Percentiles rank a stretch among this genome's conserved stretches.
Evolutionary conservation across 2,329 filamentous ascomycete genomes (phyloP).

Genomic region (Trichoderma sp.): DNA sequence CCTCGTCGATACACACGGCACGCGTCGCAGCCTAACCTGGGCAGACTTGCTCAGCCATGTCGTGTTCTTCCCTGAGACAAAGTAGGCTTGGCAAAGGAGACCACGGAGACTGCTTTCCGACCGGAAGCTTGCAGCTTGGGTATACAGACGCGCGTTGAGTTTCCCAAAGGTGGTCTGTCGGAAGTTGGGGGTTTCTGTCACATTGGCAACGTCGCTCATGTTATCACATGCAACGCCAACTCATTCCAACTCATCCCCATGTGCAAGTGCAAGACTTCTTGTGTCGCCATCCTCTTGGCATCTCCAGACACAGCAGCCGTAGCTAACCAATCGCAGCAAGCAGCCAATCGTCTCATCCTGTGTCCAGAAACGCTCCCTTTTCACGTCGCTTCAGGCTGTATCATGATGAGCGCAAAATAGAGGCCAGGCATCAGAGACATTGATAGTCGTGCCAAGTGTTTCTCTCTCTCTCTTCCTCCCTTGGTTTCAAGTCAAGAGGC

Average conservation of each 20-base stretch:
- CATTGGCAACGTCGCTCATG: neutral
- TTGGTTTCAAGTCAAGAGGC: slow-evolving; percentile 20
- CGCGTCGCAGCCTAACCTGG: neutral
- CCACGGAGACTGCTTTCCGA: neutral
- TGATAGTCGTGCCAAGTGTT: neutral
- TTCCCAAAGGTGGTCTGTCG: neutral
- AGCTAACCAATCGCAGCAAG: neutral
- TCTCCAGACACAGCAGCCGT: neutral
- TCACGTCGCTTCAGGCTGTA: neutral
- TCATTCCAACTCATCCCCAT: neutral
- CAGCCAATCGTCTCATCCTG: neutral
- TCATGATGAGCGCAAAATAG: neutral
- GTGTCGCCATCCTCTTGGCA: neutral
- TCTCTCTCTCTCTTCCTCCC: neutral
- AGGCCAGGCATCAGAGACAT: slow-evolving; percentile 13
- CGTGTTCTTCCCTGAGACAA: slow-evolving; percentile 1
- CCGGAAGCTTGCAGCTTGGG: neutral
- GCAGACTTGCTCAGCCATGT: neutral
- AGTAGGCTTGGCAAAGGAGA: neutral
- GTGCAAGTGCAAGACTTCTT: neutral
- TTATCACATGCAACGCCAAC: neutral
- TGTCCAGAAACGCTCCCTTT: neutral
- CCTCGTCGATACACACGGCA: neutral
- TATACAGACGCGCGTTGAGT: neutral
- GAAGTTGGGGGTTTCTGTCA: neutral